These are phyloP conservation scores for Wickerhamiella dianesei DNA, from an alignment of 805 yeast genomes.

Conservation along the genomic window DNA sequence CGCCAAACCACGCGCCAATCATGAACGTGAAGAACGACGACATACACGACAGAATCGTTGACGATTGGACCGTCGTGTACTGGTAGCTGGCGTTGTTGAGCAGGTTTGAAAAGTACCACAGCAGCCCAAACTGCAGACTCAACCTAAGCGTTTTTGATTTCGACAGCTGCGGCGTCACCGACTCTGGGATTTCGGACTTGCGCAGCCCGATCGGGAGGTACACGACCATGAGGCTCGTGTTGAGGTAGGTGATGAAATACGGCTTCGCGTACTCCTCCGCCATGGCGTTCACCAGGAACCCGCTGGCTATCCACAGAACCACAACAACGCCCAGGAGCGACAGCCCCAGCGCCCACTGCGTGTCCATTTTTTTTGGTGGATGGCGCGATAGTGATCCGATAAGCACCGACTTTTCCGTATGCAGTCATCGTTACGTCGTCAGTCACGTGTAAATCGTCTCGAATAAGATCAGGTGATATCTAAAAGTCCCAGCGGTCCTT, in stretches of 20 bases:
- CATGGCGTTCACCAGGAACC: constrained; percentile 63
- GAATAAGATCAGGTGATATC: neutral
- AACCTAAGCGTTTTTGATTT: constrained; percentile 52
- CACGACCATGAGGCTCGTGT: constrained; percentile 70
- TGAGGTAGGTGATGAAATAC: constrained; percentile 79
- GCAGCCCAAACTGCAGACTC: constrained; percentile 66
- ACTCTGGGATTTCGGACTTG: constrained; percentile 3
- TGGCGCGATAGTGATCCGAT: neutral
- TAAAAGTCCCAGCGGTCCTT: constrained; percentile 2
- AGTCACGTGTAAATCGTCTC: neutral
- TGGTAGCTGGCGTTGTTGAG: constrained; percentile 77
- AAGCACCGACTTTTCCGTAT: neutral
- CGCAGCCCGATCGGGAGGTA: constrained; percentile 52
- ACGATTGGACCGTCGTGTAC: constrained; percentile 87
- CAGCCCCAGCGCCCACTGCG: constrained; percentile 66
- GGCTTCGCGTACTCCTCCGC: constrained; percentile 69
- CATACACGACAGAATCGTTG: constrained; percentile 84
- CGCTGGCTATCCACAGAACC: constrained; percentile 79
- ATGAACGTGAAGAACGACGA: constrained; percentile 84
- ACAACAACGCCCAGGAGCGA: constrained; percentile 62
- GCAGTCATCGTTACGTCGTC: neutral
- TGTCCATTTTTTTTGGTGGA: neutral
- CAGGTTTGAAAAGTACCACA: constrained; percentile 86
- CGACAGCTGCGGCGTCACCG: constrained; percentile 8
- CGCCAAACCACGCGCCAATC: constrained; percentile 57